phyloP scores from a whole-genome alignment of 2,329 filamentous ascomycete genomes.

The Scortechinia acanthostroma region DNA sequence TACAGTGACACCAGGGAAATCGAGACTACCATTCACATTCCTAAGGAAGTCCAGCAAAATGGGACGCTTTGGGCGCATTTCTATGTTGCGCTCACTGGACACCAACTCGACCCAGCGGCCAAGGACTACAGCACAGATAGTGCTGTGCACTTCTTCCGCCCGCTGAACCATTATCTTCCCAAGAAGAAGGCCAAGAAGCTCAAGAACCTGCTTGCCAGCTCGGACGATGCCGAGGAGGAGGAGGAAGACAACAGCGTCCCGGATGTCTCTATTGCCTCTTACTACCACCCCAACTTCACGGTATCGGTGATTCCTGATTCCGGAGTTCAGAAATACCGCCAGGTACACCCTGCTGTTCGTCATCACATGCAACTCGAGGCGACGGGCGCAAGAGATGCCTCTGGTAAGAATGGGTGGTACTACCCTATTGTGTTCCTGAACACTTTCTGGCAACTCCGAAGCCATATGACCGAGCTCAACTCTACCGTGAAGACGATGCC shows the following conservation, averaged over 20 bases:
- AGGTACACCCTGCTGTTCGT: conserved; percentile 50
- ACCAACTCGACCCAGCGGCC: conserved; percentile 45
- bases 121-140: conserved; percentile 45
- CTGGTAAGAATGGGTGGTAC: conserved; percentile 62
- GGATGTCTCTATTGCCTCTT: conserved; percentile 40
- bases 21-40: conserved; percentile 49
- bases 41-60: conserved; percentile 54
- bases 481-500: conserved; percentile 47
- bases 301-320: conserved; percentile 56
- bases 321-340: conserved; percentile 41
- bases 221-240: conserved; percentile 27
- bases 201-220: conserved; percentile 48
- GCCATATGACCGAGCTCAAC: conserved; percentile 63
- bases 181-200: conserved; percentile 62
- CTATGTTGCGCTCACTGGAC: conserved; percentile 50
- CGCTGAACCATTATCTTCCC: conserved; percentile 53
- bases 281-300: conserved; percentile 66
- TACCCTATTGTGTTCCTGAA: conserved; percentile 63
- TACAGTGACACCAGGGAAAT: conserved; percentile 52
- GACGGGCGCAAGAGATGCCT: conserved; percentile 48
- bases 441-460: conserved; percentile 65
- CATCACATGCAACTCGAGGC: conserved; percentile 51
- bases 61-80: conserved; percentile 63
- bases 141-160: conserved; percentile 53
- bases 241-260: conserved; percentile 22